Percentiles rank a stretch among this genome's conserved stretches.
phyloP scores from a whole-genome alignment of 2,329 filamentous ascomycete species.

The Fusarium piperis region DNA sequence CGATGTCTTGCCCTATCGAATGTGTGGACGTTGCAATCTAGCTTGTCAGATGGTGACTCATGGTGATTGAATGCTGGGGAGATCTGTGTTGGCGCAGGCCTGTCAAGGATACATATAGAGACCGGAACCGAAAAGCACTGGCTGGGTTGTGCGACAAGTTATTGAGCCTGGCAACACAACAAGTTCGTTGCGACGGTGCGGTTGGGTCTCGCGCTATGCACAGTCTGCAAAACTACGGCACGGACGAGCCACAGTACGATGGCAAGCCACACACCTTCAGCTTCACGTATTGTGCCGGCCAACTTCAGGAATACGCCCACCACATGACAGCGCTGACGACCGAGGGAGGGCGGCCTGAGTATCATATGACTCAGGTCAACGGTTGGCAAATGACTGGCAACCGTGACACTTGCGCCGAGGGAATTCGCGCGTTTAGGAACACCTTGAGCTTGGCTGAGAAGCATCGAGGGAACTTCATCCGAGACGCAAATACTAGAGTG shows the following conservation, averaged over 20 bases:
- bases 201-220: background rate
- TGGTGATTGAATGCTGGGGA: too few relatives aligned
- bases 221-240: background rate
- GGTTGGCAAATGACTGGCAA: background rate
- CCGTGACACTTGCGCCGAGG: background rate
- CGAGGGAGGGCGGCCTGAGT: background rate
- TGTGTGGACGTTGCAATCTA: too few relatives aligned
- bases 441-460: background rate
- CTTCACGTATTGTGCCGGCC: accelerated
- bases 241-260: background rate
- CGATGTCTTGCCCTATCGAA: too few relatives aligned
- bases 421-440: background rate
- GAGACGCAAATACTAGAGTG: background rate
- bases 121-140: too few relatives aligned
- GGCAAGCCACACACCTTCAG: background rate
- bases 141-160: too few relatives aligned
- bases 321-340: background rate
- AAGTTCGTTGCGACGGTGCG: background rate
- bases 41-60: too few relatives aligned
- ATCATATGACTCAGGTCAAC: background rate
- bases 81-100: too few relatives aligned
- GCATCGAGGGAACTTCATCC: background rate
- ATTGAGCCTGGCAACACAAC: background rate
- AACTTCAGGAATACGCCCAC: background rate
- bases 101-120: too few relatives aligned